Evolutionary conservation across 345 rosid genomes (phyloP).

Genomic region (Gossypium anomalum): DNA sequence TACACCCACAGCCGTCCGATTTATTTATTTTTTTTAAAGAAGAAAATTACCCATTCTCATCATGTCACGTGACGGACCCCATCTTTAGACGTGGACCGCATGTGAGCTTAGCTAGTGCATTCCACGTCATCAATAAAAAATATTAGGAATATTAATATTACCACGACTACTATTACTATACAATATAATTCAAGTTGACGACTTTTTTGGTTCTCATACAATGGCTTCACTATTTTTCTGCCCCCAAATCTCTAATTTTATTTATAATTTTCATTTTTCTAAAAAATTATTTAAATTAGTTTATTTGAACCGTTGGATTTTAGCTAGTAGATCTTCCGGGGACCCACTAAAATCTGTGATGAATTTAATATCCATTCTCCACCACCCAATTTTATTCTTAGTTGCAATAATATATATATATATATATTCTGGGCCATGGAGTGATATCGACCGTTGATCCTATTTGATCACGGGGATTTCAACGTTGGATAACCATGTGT

Average conservation of each 20-base stretch:
- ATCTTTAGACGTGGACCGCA: constrained; percentile 35
- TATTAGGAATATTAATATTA: background rate
- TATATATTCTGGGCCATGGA: background rate
- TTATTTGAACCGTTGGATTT: constrained; percentile 12
- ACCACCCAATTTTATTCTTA: background rate
- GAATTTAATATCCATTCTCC: constrained; percentile 3
- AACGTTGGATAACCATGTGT: background rate
- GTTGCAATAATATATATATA: background rate
- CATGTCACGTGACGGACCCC: constrained; percentile 27
- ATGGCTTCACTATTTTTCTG: background rate
- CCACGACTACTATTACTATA: background rate
- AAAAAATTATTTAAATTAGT: background rate
- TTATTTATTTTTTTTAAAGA: background rate
- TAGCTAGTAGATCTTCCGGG: background rate
- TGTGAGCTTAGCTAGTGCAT: constrained; percentile 25
- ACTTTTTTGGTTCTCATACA: background rate
- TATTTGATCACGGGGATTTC: background rate
- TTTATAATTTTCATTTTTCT: no score
- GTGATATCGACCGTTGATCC: background rate
- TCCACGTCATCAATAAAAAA: constrained; percentile 26
- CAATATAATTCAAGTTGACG: background rate
- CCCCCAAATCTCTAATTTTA: background rate
- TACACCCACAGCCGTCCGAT: constrained; percentile 32
- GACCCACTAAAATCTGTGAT: constrained; percentile 28
- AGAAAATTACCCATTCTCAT: background rate